Conservation (phyloP, 2,329 filamentous ascomycete species). For the Diaporthe aspalathi region DNA sequence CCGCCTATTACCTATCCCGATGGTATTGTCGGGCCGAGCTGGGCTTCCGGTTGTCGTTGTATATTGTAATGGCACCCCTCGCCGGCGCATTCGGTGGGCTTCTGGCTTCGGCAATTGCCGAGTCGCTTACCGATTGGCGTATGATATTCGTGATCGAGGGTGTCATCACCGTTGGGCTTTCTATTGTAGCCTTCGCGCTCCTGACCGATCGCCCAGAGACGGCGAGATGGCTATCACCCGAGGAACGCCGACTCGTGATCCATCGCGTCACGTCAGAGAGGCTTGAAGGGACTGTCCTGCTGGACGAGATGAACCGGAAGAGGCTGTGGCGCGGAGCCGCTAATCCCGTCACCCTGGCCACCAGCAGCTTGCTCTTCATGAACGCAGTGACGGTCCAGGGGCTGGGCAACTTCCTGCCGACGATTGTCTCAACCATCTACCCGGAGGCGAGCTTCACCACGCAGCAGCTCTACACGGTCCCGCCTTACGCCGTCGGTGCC, state of each 20-base stretch:
- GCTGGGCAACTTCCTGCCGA: constrained; percentile 77
- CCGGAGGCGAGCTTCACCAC: constrained; percentile 65
- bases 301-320: constrained; percentile 59
- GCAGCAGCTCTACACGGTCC: constrained; percentile 77
- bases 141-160: constrained; percentile 82
- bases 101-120: constrained; percentile 69
- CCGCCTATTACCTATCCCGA: constrained; percentile 71
- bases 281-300: constrained; percentile 66
- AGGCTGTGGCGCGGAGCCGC: constrained; percentile 73
- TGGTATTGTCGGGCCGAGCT: constrained; percentile 74
- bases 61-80: constrained; percentile 72
- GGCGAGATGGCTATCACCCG: constrained; percentile 71
- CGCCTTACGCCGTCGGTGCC: constrained; percentile 74
- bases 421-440: constrained; percentile 77
- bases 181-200: constrained; percentile 68
- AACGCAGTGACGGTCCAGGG: constrained; percentile 80
- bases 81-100: constrained; percentile 75
- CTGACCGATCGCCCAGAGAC: constrained; percentile 75
- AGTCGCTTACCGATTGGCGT: constrained; percentile 59
- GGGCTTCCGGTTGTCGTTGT: constrained; percentile 69
- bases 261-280: constrained; percentile 73
- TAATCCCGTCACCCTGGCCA: constrained; percentile 65
- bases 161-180: constrained; percentile 65
- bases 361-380: constrained; percentile 69
- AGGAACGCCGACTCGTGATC: constrained; percentile 72